Percentiles rank a stretch among this genome's conserved stretches.
phyloP scores from a whole-genome alignment of 768 basidiomycete species.

The Suillus brevipes region DNA sequence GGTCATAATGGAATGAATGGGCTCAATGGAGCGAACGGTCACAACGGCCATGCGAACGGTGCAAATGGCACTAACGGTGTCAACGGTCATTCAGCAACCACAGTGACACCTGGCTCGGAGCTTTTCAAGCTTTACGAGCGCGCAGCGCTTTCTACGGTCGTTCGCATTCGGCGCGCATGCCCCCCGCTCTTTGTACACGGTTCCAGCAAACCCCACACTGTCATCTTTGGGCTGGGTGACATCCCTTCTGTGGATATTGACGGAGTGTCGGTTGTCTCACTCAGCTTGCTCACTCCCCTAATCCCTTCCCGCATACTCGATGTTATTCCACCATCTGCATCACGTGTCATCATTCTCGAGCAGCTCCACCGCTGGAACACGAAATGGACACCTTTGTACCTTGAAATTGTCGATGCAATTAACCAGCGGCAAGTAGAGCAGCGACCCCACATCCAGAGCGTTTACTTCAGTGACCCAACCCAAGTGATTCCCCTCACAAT shows the following conservation, averaged over 20 bases:
- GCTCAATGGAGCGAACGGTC: slow-evolving; percentile 23
- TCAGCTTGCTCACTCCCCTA: slow-evolving; percentile 72
- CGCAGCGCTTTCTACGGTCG: slow-evolving; percentile 63
- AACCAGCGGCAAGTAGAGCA: slow-evolving; percentile 54
- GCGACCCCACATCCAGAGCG: slow-evolving; percentile 59
- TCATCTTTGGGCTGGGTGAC: slow-evolving; percentile 71
- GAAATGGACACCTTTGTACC: slow-evolving; percentile 85
- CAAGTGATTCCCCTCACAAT: slow-evolving; percentile 45
- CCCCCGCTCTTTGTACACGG: slow-evolving; percentile 55
- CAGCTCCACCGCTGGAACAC: slow-evolving; percentile 74
- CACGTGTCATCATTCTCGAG: slow-evolving; percentile 78
- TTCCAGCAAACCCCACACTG: slow-evolving; percentile 57
- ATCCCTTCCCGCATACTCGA: slow-evolving; percentile 53
- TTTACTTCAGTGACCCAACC: slow-evolving; percentile 54
- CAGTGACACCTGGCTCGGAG: slow-evolving; percentile 12
- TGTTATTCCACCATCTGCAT: slow-evolving; percentile 60
- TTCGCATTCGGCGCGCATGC: slow-evolving; percentile 60
- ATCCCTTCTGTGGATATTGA: slow-evolving; percentile 45
- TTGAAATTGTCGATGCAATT: slow-evolving; percentile 74
- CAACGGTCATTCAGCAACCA: slow-evolving; percentile 27
- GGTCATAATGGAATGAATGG: slow-evolving; percentile 27
- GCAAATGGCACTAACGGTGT: neutral
- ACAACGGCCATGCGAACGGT: neutral
- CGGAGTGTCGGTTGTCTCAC: slow-evolving; percentile 60
- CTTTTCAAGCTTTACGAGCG: slow-evolving; percentile 66